Evolutionary conservation across 129 eudicot species (phyloP).

Genomic region (Mikania micrantha): DNA sequence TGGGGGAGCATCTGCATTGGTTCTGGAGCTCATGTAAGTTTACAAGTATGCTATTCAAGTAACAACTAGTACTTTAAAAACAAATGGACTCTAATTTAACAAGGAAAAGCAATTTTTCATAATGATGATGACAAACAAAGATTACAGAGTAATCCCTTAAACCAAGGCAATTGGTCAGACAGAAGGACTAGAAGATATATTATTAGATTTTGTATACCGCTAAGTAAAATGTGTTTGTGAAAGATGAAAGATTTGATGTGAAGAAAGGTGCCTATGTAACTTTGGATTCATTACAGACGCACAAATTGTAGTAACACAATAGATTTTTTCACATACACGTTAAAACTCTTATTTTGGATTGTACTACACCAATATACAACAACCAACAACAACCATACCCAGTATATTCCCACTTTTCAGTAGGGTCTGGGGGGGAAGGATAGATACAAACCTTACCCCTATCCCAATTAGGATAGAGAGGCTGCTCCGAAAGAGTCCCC

Average conservation of each 20-base stretch:
- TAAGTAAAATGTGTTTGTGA: neutral
- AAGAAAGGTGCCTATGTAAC: neutral
- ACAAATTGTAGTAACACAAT: neutral
- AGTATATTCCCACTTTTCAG: no score
- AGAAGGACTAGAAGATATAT: neutral
- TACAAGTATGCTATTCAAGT: neutral
- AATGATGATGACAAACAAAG: neutral
- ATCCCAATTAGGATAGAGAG: no score
- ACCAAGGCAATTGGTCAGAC: neutral
- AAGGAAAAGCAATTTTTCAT: neutral
- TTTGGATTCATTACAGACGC: neutral
- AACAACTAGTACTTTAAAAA: neutral
- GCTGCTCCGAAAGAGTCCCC: no score
- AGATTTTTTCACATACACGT: neutral
- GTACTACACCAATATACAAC: no score
- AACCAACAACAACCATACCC: no score
- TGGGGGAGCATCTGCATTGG: slow-evolving; percentile 98
- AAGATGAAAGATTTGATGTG: neutral
- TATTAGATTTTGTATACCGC: neutral
- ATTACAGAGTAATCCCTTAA: neutral
- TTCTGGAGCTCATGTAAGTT: slow-evolving; percentile 79
- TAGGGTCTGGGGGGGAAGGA: no score
- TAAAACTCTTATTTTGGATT: neutral
- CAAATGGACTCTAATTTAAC: neutral
- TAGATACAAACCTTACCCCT: no score